Evolutionary conservation across 257 asterid species (phyloP).

Genomic region (Plantago major): DNA sequence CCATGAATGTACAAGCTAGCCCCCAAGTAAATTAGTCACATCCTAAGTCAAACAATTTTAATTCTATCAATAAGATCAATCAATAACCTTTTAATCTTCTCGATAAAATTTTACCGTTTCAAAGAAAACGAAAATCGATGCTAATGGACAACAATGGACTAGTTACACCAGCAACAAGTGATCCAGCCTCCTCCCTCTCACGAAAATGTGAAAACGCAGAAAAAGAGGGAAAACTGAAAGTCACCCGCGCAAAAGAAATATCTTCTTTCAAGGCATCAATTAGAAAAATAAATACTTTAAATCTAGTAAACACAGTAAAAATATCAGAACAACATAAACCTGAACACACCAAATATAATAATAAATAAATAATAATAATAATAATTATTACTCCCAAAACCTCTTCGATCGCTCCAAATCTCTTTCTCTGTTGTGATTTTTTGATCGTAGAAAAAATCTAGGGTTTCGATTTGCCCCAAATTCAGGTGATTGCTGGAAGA

Average conservation of each 20-base stretch:
- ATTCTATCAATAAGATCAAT: too few species aligned
- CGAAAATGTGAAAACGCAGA: neutral
- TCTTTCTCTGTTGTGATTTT: neutral
- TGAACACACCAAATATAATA: neutral
- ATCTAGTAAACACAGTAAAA: neutral
- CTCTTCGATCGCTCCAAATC: conserved; percentile 1
- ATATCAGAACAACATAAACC: neutral
- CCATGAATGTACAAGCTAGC: too few species aligned
- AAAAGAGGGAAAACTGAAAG: conserved; percentile 32
- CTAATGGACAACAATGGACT: too few species aligned
- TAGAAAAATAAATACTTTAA: neutral
- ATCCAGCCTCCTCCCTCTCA: conserved; percentile 18
- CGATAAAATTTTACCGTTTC: too few species aligned
- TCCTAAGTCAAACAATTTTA: too few species aligned
- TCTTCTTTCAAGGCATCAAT: neutral
- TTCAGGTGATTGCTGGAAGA: conserved; percentile 22
- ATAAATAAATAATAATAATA: neutral
- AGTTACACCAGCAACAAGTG: conserved; percentile 8
- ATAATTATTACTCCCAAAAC: conserved; percentile 1
- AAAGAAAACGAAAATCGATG: too few species aligned
- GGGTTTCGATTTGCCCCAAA: conserved; percentile 12
- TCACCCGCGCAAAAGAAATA: conserved; percentile 25
- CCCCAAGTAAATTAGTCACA: too few species aligned
- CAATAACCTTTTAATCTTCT: too few species aligned
- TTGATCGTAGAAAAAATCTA: conserved; percentile 14